Percentiles rank a stretch among this genome's conserved stretches.
These are phyloP conservation scores for Cichorium intybus DNA, from an alignment of 140 eudicot species.

Conservation along the genomic window DNA sequence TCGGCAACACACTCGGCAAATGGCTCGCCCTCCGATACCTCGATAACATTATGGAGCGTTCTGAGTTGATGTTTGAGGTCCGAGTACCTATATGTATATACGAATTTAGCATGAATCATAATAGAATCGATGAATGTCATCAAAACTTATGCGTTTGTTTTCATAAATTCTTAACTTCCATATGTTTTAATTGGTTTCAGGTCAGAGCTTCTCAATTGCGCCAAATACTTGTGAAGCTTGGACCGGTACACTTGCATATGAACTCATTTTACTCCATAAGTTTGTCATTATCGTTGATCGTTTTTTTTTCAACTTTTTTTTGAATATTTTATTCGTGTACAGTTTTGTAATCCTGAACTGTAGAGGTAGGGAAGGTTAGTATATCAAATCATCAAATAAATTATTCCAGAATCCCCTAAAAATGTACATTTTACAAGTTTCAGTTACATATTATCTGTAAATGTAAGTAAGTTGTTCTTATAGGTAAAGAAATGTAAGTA, in stretches of 20 bases:
- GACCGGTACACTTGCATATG: conserved; percentile 61
- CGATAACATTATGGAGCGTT: conserved; percentile 58
- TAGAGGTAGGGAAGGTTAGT: conserved; percentile 1
- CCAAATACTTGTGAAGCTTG: conserved; percentile 70
- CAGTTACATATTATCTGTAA: too few relatives aligned
- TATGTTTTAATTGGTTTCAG: conserved; percentile 38
- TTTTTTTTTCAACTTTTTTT: conserved; percentile 4
- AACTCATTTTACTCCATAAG: not conserved
- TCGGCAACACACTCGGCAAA: conserved; percentile 65
- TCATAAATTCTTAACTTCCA: not conserved
- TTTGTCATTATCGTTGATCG: conserved; percentile 5
- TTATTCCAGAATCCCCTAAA: too few relatives aligned
- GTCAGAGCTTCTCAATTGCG: conserved; percentile 94
- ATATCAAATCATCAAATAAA: not conserved
- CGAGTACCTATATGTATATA: not conserved
- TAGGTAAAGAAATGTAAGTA: too few relatives aligned
- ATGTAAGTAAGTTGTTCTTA: too few relatives aligned
- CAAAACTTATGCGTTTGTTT: not conserved
- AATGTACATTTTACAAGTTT: too few relatives aligned
- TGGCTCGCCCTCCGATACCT: conserved; percentile 76
- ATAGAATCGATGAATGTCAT: not conserved
- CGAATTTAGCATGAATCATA: too few relatives aligned
- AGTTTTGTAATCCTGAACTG: not conserved
- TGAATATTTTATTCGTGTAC: not conserved
- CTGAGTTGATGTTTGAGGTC: conserved; percentile 84